These are phyloP conservation scores for Aspergillus niger DNA, from an alignment of 2,329 filamentous ascomycete genomes.

Conservation along the genomic window DNA sequence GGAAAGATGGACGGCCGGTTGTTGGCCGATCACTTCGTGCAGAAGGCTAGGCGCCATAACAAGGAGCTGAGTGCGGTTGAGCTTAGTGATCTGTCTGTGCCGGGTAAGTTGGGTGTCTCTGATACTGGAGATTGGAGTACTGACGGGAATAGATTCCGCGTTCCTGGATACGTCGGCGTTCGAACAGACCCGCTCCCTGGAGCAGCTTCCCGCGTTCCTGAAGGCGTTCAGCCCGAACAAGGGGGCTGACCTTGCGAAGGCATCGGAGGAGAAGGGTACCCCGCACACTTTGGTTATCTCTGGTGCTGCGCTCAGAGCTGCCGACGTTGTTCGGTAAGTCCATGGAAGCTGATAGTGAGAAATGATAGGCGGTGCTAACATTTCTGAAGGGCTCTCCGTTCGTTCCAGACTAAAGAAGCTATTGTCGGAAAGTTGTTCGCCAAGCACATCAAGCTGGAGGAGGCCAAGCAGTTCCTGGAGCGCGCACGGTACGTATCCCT, in stretches of 20 bases:
- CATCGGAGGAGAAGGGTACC: conserved; percentile 68
- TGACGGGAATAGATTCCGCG: conserved; percentile 59
- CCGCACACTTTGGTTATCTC: conserved; percentile 91
- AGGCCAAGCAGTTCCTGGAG: conserved; percentile 76
- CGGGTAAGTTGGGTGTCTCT: conserved; percentile 56
- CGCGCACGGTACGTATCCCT: conserved; percentile 52
- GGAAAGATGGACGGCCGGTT: conserved; percentile 79
- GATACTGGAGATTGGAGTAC: neutral
- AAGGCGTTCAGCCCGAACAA: conserved; percentile 61
- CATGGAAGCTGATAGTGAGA: neutral
- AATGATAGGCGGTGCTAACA: neutral
- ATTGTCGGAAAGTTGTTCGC: conserved; percentile 91
- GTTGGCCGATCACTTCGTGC: conserved; percentile 81
- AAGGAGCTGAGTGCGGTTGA: conserved; percentile 81
- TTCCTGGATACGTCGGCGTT: conserved; percentile 81
- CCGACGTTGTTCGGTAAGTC: conserved; percentile 72
- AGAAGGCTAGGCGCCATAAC: conserved; percentile 76
- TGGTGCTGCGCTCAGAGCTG: conserved; percentile 79
- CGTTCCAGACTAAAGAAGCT: conserved; percentile 76
- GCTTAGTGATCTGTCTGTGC: conserved; percentile 76
- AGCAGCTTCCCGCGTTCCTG: conserved; percentile 77
- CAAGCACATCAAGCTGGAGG: conserved; percentile 94
- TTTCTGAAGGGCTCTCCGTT: conserved; percentile 64
- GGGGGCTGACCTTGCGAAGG: conserved; percentile 61
- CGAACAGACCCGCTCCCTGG: conserved; percentile 64